Base-by-base conservation (phyloP, 768 basidiomycete genomes). In the Harrya chromipes region DNA sequence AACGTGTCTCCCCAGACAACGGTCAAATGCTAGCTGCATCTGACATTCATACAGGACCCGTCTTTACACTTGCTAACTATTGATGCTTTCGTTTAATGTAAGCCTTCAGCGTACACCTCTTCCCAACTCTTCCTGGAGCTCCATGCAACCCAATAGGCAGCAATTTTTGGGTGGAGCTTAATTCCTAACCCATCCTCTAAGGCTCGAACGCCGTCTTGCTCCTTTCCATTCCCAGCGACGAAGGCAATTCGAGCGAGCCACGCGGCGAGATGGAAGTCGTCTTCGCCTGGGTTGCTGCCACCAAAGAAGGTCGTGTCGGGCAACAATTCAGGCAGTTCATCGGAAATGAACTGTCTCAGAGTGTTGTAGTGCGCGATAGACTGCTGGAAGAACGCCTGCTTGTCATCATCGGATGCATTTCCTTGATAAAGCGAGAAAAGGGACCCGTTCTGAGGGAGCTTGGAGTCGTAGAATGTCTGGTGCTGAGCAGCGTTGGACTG, bases 241-340 rank as follows among this genome's bases (percentile, higher is more conserved):
- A 65, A 64, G 11, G 70, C 69, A 21, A 80, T 72, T 26, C 77
- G 73, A 21, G 78, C 74, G 26, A 82, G 63, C 80, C 78, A 83
- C 8, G 71, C 77, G 6, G 53, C 75, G 36, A 82, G 64, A 62
- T 80, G 80, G 67, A 77, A 80, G 57, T 80, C 82, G 46, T 78
- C 78, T 58, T 79, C 77, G 9, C 78, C 73, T 0, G 78, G 78
- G 35, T 45, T 54, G 4, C 62, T 70, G 9, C 79, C 80, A 17
- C 72, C 75, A 34, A 80, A 66, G 66, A 81, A 82, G 4, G 72
- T 72, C 9, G 64, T 68, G 13, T 64, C 65, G 16, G 74, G 73
- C 17, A 83, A 66, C 46, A 66, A 49, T 0, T 53, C 52, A 4
- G 75, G 72, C 38, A 83, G 71, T 26, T 72, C 67, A 24, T 70